Conservation (phyloP, 768 basidiomycete species). For the Macrolepiota albuminosa region DNA sequence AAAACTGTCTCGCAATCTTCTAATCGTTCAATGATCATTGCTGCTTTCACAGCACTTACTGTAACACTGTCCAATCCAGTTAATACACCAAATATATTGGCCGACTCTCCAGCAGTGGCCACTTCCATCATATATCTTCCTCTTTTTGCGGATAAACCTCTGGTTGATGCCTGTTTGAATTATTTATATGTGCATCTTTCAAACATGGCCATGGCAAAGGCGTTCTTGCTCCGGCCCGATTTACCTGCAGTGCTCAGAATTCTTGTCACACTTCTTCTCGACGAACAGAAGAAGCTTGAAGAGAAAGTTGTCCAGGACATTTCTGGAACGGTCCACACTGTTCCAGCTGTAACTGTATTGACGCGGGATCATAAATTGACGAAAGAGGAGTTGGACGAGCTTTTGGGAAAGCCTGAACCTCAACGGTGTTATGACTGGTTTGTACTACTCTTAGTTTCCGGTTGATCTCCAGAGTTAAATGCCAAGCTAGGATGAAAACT, state of each 20-base stretch:
- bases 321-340: conserved; percentile 53
- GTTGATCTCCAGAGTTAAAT: neutral
- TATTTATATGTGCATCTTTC: conserved; percentile 75
- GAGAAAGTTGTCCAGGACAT: conserved; percentile 62
- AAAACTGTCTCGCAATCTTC: conserved; percentile 50
- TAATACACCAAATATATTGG: conserved; percentile 49
- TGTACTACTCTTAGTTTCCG: conserved; percentile 13
- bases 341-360: conserved; percentile 43
- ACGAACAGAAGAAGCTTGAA: conserved; percentile 57
- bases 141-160: conserved; percentile 60
- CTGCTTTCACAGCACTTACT: conserved; percentile 56
- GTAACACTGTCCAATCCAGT: conserved; percentile 56
- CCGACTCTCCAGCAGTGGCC: conserved; percentile 54
- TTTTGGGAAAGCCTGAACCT: conserved; percentile 63
- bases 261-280: conserved; percentile 60
- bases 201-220: conserved; percentile 68
- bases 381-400: conserved; percentile 58
- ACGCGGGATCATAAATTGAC: conserved; percentile 64
- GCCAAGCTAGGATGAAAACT: conserved; percentile 72
- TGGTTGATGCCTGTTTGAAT: conserved; percentile 69
- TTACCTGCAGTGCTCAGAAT: conserved; percentile 69
- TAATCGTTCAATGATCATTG: conserved; percentile 75
- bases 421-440: conserved; percentile 83
- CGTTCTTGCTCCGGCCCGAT: conserved; percentile 65
- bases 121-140: conserved; percentile 71